Evolutionary conservation across 139 green algal genomes (phyloP), one percentile per base, ranked within the genome.

Genomic region (Closterium sp.): DNA sequence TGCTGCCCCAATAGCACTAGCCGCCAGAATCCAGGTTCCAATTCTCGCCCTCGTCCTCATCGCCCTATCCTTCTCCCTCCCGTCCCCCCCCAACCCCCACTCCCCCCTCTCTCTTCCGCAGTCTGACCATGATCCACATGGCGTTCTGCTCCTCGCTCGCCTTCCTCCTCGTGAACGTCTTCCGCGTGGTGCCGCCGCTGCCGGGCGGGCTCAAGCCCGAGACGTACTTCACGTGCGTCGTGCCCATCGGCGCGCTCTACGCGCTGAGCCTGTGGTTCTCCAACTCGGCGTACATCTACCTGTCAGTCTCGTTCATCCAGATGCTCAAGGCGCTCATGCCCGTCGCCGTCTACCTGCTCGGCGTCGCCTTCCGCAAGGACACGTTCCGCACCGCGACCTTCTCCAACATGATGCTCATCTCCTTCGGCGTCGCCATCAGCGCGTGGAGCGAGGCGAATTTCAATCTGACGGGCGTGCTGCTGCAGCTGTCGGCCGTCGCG

Each of bases 321-420:
- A 99, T 99, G 98, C 96, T 98, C 38, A 99, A 99, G 93, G 96
- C 95, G 16, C 94, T 98, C n/a, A 98, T 98, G 97, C 97, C 97
- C 3, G 97, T 96, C 5, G 91, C 97, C 34, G 96, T 98, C 76
- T 98, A 97, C 86, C 92, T 91, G 3, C 95, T 93, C 28, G 96
- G 96, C 90, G 93, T 96, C 1, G 33, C 95, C 28, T 84, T 98
- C 55, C 95, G 95, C 84, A 98, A 96, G 0, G 97, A 99, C 89
- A 94, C 93, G 1, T 95, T 94, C 88, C 30, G 32, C 33, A 7
- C 36, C n/a, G 88, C 36, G 12, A 94, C 34, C 33, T 81, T 95
- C 36, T 10, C 93, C 25, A 99, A 98, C 94, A 98, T 99, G 97
- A 30, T 95, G 0, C 91, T 98, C 3, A 97, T 99, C 84, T 96